Evolutionary conservation across 306 rosid species (phyloP).

Genomic region (Datisca glomerata): DNA sequence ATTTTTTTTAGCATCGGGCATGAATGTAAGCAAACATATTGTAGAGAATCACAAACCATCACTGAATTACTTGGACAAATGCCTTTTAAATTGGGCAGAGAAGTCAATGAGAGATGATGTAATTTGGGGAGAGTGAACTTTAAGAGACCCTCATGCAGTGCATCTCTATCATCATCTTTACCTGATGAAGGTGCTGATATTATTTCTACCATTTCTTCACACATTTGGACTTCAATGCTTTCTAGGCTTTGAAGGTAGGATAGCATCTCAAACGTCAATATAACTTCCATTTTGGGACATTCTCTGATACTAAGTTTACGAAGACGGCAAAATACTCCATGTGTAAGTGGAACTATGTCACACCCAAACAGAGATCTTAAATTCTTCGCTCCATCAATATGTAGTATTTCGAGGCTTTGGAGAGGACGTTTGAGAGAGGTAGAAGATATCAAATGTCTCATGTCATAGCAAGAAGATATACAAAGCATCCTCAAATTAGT

Average conservation of each 20-base stretch:
- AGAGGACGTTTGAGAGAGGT: not conserved
- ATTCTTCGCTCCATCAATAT: not conserved
- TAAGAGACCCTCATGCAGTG: not conserved
- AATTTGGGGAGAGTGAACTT: not conserved
- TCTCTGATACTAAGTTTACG: not conserved
- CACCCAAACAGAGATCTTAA: not conserved
- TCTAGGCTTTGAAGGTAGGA: not conserved
- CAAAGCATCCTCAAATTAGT: not conserved
- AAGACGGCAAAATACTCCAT: not conserved
- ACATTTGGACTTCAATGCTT: fast-evolving
- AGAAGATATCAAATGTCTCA: not conserved
- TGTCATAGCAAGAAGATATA: not conserved
- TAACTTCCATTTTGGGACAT: not conserved
- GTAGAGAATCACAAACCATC: not conserved
- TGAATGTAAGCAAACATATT: not conserved
- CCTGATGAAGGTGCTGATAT: not conserved
- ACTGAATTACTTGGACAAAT: not conserved
- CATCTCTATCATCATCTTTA: not conserved
- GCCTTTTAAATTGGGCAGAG: not conserved
- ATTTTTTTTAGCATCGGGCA: slow-evolving; percentile 5
- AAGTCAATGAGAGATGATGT: not conserved
- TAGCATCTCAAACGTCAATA: not conserved
- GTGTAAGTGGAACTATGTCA: not conserved
- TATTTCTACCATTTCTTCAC: not conserved
- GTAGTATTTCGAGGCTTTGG: not conserved